phyloP scores from a whole-genome alignment of 2,329 filamentous ascomycete genomes.

The Akanthomyces muscarius region DNA sequence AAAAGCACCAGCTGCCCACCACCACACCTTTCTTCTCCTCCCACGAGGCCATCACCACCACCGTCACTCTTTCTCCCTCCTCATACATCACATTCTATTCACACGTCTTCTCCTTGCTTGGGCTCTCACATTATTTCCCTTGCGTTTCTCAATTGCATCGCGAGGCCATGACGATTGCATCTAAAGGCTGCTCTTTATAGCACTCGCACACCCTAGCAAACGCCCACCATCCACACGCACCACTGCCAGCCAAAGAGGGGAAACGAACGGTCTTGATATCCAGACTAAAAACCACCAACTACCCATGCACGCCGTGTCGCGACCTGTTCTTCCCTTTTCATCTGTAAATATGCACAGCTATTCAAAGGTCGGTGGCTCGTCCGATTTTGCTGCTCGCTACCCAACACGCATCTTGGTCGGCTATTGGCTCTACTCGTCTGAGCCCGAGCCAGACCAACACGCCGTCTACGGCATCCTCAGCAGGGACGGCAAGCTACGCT shows the following conservation, averaged over 20 bases:
- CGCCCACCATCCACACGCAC: not conserved
- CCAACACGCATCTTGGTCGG: constrained; percentile 18
- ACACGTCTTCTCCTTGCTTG: not conserved
- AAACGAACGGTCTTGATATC: not conserved
- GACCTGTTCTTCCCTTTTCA: not conserved
- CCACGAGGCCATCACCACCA: constrained; percentile 16
- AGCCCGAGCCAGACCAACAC: constrained; percentile 17
- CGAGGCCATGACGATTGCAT: constrained; percentile 8
- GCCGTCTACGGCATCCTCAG: constrained; percentile 17
- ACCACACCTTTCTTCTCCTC: constrained; percentile 2
- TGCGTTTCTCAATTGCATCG: not conserved
- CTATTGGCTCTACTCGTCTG: constrained; percentile 16
- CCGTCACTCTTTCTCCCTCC: not conserved
- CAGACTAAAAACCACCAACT: not conserved
- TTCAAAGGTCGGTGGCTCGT: constrained; percentile 14
- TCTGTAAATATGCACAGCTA: constrained; percentile 16
- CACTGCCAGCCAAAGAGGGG: not conserved
- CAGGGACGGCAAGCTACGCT: constrained; percentile 16
- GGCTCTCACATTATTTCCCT: no score
- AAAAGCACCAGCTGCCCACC: constrained; percentile 6
- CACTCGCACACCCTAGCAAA: not conserved
- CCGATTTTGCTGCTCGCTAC: constrained; percentile 16
- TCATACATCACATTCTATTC: not conserved
- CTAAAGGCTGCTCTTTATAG: constrained; percentile 5
- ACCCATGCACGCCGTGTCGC: not conserved